These are phyloP conservation scores for Arthrobotrys pseudoclavata DNA, from an alignment of 2,329 filamentous ascomycete species.

Conservation along the genomic window DNA sequence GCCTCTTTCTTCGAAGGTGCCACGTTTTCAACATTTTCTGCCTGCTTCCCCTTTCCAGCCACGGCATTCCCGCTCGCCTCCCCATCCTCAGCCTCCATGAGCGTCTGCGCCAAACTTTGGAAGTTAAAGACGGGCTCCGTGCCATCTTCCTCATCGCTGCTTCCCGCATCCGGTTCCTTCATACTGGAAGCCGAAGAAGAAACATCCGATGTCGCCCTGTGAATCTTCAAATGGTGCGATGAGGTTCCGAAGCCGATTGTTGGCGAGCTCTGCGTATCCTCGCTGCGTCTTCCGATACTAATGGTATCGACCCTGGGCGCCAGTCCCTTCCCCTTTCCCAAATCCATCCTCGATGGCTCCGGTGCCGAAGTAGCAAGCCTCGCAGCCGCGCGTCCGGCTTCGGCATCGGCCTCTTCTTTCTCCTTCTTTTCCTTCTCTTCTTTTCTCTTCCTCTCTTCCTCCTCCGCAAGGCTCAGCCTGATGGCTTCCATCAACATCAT, in stretches of 20 bases:
- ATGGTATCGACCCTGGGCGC: conserved; percentile 41
- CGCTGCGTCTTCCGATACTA: conserved; percentile 34
- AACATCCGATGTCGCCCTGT: conserved; percentile 54
- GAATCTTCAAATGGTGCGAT: conserved; percentile 49
- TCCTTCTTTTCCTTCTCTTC: conserved; percentile 89
- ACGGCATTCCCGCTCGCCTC: conserved; percentile 13
- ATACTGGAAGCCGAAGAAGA: conserved; percentile 58
- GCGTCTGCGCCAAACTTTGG: conserved; percentile 84
- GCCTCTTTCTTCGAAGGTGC: conserved; percentile 18
- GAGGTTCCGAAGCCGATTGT: conserved; percentile 40
- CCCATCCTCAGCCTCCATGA: conserved; percentile 75
- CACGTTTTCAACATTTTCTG: conserved; percentile 65
- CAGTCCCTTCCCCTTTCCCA: conserved; percentile 48
- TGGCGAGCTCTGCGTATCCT: conserved; percentile 45
- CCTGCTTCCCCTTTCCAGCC: conserved; percentile 63
- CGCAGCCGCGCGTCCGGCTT: conserved; percentile 61
- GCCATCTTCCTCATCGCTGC: conserved; percentile 61
- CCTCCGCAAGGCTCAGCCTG: conserved; percentile 86
- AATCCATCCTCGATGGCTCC: conserved; percentile 41
- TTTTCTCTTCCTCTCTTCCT: conserved; percentile 90
- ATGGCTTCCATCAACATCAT: conserved; percentile 99
- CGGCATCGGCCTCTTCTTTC: conserved; percentile 78
- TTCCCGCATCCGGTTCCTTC: conserved; percentile 57
- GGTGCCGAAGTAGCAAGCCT: conserved; percentile 58
- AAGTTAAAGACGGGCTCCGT: conserved; percentile 92